These are phyloP conservation scores for Endotrypanum monterogeii DNA, from an alignment of 208 protist species.

Conservation along the genomic window DNA sequence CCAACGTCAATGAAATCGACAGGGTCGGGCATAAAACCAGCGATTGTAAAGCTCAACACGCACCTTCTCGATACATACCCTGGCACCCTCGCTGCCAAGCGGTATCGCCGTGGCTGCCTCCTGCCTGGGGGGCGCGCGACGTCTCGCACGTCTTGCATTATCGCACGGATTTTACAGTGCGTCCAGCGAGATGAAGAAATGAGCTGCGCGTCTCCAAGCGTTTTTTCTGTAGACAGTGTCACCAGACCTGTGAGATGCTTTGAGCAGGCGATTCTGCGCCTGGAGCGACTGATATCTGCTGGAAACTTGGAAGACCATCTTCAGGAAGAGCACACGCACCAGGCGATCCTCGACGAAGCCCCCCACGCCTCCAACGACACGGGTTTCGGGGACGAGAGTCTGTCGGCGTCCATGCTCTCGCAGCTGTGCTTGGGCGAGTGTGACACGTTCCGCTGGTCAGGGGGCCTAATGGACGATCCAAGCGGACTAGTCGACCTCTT, in stretches of 20 bases:
- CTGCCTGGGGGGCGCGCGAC: slow-evolving; percentile 4
- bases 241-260: slow-evolving; percentile 27
- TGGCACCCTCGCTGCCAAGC: slow-evolving; percentile 20
- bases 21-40: neutral
- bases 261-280: slow-evolving; percentile 11
- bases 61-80: slow-evolving; percentile 13
- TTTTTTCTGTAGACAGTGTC: slow-evolving; percentile 30
- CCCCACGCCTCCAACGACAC: neutral
- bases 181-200: slow-evolving; percentile 10
- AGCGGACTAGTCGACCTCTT: slow-evolving; percentile 17
- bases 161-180: slow-evolving; percentile 17
- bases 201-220: slow-evolving; percentile 10
- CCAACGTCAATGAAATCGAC: neutral
- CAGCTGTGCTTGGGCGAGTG: slow-evolving; percentile 5
- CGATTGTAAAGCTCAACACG: slow-evolving; percentile 14
- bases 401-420: neutral
- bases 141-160: neutral
- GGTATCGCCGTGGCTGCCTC: slow-evolving; percentile 25
- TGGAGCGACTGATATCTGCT: slow-evolving; percentile 15
- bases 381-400: neutral
- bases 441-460: slow-evolving; percentile 31
- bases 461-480: slow-evolving; percentile 34
- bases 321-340: neutral
- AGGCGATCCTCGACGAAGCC: neutral
- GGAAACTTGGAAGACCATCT: slow-evolving; percentile 7